phyloP scores from a whole-genome alignment of 1,139 yeast species.

The Nakaseomyces nivariensis region DNA sequence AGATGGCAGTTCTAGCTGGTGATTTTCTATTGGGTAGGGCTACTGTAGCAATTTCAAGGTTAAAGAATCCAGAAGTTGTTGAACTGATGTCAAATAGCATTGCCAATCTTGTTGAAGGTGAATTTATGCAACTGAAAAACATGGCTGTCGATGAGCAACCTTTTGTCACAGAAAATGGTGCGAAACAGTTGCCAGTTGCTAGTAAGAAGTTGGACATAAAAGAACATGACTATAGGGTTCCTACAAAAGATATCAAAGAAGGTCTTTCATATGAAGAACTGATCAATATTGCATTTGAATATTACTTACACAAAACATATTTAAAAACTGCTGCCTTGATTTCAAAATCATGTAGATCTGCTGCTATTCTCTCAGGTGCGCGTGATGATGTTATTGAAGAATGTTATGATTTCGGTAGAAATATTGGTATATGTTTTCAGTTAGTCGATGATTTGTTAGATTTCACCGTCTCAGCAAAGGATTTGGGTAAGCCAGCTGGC shows the following conservation, averaged over 20 bases:
- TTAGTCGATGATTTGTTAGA: constrained; percentile 94
- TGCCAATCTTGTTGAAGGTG: constrained; percentile 96
- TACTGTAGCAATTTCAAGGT: constrained; percentile 85
- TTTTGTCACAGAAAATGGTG: constrained; percentile 36
- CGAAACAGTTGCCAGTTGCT: constrained; percentile 45
- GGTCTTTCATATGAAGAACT: constrained; percentile 55
- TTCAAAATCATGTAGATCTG: constrained; percentile 90
- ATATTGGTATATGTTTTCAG: constrained; percentile 91
- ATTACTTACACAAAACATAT: constrained; percentile 89
- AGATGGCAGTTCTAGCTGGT: constrained; percentile 96
- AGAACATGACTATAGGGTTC: constrained; percentile 52
- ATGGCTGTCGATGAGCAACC: constrained; percentile 54
- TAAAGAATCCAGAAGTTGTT: constrained; percentile 93
- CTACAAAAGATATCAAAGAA: constrained; percentile 25
- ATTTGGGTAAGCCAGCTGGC: constrained; percentile 89
- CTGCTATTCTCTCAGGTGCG: constrained; percentile 89
- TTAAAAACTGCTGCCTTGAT: constrained; percentile 89
- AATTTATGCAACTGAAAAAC: constrained; percentile 94
- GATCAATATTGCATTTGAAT: constrained; percentile 82
- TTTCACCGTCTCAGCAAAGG: constrained; percentile 72
- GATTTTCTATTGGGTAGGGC: constrained; percentile 93
- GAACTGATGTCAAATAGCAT: constrained; percentile 91
- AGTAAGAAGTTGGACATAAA: constrained; percentile 55
- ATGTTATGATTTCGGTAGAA: constrained; percentile 85
- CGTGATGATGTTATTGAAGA: constrained; percentile 63